Evolutionary conservation across 345 rosid species (phyloP).

Genomic region (Pseudoturritis turrita): DNA sequence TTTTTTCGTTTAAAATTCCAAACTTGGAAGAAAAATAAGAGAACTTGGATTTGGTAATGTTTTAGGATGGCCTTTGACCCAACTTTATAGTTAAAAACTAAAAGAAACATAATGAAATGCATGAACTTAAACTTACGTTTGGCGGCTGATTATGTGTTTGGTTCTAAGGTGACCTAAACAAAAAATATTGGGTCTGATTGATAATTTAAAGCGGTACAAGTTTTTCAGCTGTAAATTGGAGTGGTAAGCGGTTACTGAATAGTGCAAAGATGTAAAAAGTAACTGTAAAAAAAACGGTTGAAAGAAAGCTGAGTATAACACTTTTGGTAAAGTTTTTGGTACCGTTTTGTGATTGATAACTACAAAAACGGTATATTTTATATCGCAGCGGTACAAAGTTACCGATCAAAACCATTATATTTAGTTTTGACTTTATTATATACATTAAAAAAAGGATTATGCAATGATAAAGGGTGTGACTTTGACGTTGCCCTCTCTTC

Average conservation of each 20-base stretch:
- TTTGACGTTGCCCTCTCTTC: conserved; percentile 15
- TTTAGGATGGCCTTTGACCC: conserved; percentile 21
- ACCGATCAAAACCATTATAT: too few species aligned
- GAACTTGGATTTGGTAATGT: conserved; percentile 3
- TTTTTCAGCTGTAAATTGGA: too few species aligned
- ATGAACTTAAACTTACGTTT: conserved; percentile 6
- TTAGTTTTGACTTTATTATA: conserved; percentile 5
- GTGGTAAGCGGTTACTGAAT: too few species aligned
- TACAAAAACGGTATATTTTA: too few species aligned
- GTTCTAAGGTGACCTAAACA: not conserved
- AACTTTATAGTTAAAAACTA: not conserved
- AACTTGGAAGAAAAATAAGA: not conserved
- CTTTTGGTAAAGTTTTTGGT: too few species aligned
- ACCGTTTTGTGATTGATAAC: too few species aligned
- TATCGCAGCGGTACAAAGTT: too few species aligned
- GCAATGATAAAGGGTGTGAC: not conserved
- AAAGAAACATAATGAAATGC: conserved; percentile 15
- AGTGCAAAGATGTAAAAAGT: too few species aligned
- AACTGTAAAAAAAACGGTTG: too few species aligned
- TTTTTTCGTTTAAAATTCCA: not conserved
- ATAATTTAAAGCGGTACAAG: too few species aligned
- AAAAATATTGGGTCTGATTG: too few species aligned
- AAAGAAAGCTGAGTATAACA: too few species aligned
- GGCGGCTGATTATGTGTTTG: conserved; percentile 24
- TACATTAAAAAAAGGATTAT: not conserved